phyloP scores from a whole-genome alignment of 2,329 filamentous ascomycete species.

The Aspergillus sergii region DNA sequence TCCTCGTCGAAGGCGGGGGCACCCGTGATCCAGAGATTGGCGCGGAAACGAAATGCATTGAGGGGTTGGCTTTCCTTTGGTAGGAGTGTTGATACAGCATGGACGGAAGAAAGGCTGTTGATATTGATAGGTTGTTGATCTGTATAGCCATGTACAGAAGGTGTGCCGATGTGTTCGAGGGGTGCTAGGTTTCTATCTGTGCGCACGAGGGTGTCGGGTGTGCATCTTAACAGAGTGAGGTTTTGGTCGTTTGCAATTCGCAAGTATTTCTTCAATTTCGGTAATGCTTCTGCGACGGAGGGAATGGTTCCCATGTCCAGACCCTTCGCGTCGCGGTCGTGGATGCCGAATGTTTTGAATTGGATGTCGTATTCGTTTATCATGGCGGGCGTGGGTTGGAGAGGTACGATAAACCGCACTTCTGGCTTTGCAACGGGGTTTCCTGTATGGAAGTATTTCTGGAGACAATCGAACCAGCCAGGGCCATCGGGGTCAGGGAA shows the following conservation, averaged over 20 bases:
- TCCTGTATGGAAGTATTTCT: neutral
- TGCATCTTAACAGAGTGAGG: constrained; percentile 11
- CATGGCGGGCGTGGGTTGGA: neutral
- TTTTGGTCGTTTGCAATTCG: neutral
- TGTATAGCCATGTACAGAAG: constrained; percentile 25
- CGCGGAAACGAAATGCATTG: constrained; percentile 25
- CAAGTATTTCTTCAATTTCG: constrained; percentile 2
- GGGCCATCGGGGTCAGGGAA: neutral
- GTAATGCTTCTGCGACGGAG: neutral
- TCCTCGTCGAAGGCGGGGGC: constrained; percentile 24
- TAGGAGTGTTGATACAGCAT: constrained; percentile 23
- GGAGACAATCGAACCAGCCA: neutral
- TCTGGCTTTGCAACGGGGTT: neutral
- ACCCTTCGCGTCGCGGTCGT: neutral
- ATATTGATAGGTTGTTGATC: constrained; percentile 27
- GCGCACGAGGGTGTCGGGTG: constrained; percentile 20
- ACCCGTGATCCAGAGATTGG: constrained; percentile 24
- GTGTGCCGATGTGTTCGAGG: constrained; percentile 23
- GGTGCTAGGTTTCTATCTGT: constrained; percentile 25
- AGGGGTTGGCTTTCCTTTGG: constrained; percentile 24
- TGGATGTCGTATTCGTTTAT: neutral
- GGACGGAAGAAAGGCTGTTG: constrained; percentile 24
- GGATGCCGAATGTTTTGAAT: constrained; percentile 2
- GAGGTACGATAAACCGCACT: neutral
- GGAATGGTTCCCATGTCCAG: constrained; percentile 4